Evolutionary conservation across 2,329 filamentous ascomycete genomes (phyloP).

Genomic region (Magnaporthales sp.): DNA sequence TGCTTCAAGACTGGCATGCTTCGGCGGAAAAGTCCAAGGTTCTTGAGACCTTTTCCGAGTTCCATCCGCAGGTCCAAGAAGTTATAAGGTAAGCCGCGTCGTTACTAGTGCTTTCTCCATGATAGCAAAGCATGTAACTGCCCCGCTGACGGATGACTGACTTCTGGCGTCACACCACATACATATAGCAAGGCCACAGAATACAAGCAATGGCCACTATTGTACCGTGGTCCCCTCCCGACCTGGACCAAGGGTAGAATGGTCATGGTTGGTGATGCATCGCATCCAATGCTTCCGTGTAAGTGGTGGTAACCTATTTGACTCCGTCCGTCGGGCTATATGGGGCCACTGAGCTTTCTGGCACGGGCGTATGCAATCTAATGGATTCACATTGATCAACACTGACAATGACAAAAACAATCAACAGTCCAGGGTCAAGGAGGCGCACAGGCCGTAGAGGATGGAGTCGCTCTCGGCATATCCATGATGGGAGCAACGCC

Average conservation of each 20-base stretch:
- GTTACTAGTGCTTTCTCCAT: background rate
- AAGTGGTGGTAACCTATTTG: no score
- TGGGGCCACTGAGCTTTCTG: no score
- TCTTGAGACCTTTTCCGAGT: constrained; percentile 18
- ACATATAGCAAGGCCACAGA: constrained; percentile 22
- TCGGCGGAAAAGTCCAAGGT: constrained; percentile 20
- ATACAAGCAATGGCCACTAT: constrained; percentile 25
- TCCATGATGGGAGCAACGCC: constrained; percentile 14
- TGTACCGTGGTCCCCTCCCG: constrained; percentile 23
- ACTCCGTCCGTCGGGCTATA: no score
- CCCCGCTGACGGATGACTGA: background rate
- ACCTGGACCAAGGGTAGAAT: constrained; percentile 23
- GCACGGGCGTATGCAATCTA: no score
- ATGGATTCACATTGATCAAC: background rate
- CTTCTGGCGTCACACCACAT: background rate
- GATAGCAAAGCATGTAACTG: background rate
- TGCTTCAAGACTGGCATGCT: constrained; percentile 20
- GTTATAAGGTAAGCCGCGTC: constrained; percentile 17
- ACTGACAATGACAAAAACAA: background rate
- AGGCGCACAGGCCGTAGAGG: constrained; percentile 23
- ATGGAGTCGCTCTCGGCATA: constrained; percentile 21
- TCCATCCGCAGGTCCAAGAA: constrained; percentile 17
- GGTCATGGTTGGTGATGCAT: constrained; percentile 26
- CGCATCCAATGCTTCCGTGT: constrained; percentile 30
- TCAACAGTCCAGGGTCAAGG: constrained; percentile 27